These are phyloP conservation scores for Boletellus ananiceps DNA, from an alignment of 768 basidiomycete genomes.

Conservation along the genomic window DNA sequence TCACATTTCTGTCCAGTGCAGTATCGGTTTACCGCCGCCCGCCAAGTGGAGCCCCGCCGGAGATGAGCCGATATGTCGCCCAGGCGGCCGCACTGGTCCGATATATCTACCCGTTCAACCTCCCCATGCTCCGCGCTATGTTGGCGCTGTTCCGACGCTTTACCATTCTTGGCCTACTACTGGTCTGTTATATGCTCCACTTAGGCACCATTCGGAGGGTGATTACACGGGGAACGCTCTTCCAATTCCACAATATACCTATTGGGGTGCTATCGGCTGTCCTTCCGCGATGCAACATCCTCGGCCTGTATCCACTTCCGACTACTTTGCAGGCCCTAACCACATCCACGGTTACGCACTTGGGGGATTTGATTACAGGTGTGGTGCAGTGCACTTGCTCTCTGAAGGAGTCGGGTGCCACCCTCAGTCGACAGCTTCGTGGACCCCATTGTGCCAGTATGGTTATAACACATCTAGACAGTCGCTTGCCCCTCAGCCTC, in stretches of 20 bases:
- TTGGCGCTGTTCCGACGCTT: slow-evolving; percentile 27
- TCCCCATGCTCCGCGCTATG: slow-evolving; percentile 36
- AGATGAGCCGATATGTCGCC: slow-evolving; percentile 68
- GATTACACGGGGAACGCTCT: slow-evolving; percentile 11
- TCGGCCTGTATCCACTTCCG: slow-evolving; percentile 53
- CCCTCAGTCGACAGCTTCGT: slow-evolving; percentile 37
- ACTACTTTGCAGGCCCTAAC: slow-evolving; percentile 41
- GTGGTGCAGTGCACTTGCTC: slow-evolving; percentile 43
- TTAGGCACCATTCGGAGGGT: slow-evolving; percentile 19
- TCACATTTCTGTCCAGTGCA: slow-evolving; percentile 11
- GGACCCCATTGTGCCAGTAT: slow-evolving; percentile 41
- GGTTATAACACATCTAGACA: slow-evolving; percentile 40
- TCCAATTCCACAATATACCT: slow-evolving; percentile 17
- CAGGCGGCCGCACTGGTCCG: slow-evolving; percentile 46
- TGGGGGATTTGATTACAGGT: slow-evolving; percentile 49
- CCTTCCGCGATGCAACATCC: slow-evolving; percentile 47
- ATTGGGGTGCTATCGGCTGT: slow-evolving; percentile 25
- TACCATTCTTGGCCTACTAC: slow-evolving; percentile 28
- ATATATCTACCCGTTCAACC: slow-evolving; percentile 66
- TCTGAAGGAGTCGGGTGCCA: slow-evolving; percentile 39
- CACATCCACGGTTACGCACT: slow-evolving; percentile 61
- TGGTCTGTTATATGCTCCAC: slow-evolving; percentile 14
- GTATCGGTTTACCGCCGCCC: slow-evolving; percentile 57
- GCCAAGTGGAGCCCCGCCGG: slow-evolving; percentile 78
- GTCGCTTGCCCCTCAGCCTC: slow-evolving; percentile 40